These are phyloP conservation scores for Beta lomatogona DNA, from an alignment of 179 eudicot genomes.

Conservation along the genomic window DNA sequence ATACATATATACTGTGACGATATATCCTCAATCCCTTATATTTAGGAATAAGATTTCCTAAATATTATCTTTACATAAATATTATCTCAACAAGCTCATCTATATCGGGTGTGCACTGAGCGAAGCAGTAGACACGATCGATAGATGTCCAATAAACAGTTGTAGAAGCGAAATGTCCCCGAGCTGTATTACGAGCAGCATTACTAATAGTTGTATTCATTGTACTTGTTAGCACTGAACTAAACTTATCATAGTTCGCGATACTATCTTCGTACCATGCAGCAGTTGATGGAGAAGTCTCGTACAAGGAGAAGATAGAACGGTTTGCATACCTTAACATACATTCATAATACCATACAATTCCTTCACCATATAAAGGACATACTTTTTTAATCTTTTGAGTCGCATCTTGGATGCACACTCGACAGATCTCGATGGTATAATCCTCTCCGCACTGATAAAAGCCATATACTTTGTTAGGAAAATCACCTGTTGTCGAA, in stretches of 20 bases:
- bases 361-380: conserved; percentile 12
- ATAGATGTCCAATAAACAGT: neutral
- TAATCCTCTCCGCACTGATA: conserved; percentile 33
- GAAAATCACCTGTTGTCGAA: conserved; percentile 7
- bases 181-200: neutral
- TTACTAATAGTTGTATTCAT: neutral
- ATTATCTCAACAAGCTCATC: no score
- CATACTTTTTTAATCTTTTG: neutral
- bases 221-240: neutral
- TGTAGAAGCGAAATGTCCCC: neutral
- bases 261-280: neutral
- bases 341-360: conserved; percentile 29
- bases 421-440: conserved; percentile 11
- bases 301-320: conserved; percentile 22
- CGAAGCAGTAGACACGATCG: neutral
- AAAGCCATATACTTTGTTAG: conserved; percentile 21
- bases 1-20: no score
- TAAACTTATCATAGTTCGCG: conserved; percentile 18
- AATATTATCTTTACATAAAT: no score
- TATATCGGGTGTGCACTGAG: conserved; percentile 8
- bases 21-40: no score
- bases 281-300: neutral
- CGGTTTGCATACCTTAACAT: conserved; percentile 33
- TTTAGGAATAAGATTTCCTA: no score
- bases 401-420: conserved; percentile 18